phyloP scores from a whole-genome alignment of 352 stramenopile genomes.

The Globisporangium apiculatum region DNA sequence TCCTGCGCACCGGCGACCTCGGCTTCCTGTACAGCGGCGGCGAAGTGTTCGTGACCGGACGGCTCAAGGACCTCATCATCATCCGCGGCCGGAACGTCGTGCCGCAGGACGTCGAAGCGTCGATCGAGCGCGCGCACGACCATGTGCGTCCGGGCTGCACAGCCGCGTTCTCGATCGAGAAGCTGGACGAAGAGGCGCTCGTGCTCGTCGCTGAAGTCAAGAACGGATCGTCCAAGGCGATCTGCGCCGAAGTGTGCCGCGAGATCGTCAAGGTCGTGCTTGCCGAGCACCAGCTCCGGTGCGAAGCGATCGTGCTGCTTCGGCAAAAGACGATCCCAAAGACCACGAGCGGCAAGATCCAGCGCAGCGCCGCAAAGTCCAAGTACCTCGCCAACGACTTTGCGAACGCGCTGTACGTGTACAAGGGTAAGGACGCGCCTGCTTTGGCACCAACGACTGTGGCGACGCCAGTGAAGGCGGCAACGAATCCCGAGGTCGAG shows the following conservation, averaged over 20 bases:
- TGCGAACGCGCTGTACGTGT: conserved; percentile 43
- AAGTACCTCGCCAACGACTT: conserved; percentile 43
- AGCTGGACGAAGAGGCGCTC: conserved; percentile 64
- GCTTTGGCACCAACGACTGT: conserved; percentile 5
- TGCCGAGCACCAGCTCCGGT: conserved; percentile 63
- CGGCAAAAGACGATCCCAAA: conserved; percentile 68
- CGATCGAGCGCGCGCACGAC: conserved; percentile 55
- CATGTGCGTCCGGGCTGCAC: conserved; percentile 66
- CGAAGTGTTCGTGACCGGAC: conserved; percentile 70
- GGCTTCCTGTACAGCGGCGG: conserved; percentile 53
- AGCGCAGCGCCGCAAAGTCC: conserved; percentile 56
- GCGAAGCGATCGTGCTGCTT: conserved; percentile 67
- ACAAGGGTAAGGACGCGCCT: conserved; percentile 29
- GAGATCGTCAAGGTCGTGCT: conserved; percentile 64
- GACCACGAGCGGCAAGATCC: conserved; percentile 84
- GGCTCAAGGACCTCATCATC: conserved; percentile 82
- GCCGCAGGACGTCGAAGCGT: conserved; percentile 72
- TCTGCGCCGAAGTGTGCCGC: conserved; percentile 43
- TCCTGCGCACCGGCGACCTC: conserved; percentile 68
- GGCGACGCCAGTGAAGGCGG: background rate
- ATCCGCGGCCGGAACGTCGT: conserved; percentile 74
- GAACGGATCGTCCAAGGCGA: conserved; percentile 45
- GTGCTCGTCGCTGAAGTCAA: conserved; percentile 77
- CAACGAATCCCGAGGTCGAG: conserved; percentile 9
- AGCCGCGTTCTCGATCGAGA: conserved; percentile 76